Evolutionary conservation across 225 moss, liverwort and hornwort genomes (phyloP).

Genomic region (Ulota crispa): DNA sequence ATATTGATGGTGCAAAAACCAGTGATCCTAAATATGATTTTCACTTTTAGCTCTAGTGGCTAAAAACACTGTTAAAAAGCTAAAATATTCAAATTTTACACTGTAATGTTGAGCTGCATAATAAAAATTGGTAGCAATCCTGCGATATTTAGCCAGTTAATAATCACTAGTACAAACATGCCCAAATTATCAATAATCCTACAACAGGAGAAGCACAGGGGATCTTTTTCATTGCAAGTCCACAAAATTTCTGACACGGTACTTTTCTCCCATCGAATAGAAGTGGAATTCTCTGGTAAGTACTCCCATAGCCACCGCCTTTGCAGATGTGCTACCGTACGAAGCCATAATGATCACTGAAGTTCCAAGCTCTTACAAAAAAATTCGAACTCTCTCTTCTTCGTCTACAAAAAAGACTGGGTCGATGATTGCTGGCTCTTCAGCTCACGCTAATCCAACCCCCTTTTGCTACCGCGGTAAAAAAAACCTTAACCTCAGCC

Average conservation of each 20-base stretch:
- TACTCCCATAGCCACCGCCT: conserved; percentile 24
- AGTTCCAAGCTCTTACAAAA: conserved; percentile 27
- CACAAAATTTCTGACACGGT: neutral
- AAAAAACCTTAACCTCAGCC: neutral
- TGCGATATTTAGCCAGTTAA: too few relatives aligned
- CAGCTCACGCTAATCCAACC: conserved; percentile 19
- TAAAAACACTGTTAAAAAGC: too few relatives aligned
- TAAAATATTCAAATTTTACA: too few relatives aligned
- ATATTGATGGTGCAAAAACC: neutral
- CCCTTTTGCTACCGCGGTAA: conserved; percentile 4
- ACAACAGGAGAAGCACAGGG: neutral
- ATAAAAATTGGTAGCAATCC: too few relatives aligned
- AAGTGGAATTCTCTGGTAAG: conserved; percentile 1
- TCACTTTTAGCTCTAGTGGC: too few relatives aligned
- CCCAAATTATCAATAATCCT: too few relatives aligned
- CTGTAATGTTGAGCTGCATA: too few relatives aligned
- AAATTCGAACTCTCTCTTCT: neutral
- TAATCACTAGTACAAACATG: too few relatives aligned
- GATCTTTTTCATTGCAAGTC: neutral
- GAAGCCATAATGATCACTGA: conserved; percentile 16
- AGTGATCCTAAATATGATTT: too few relatives aligned
- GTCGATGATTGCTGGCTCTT: conserved; percentile 16
- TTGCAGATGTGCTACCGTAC: conserved; percentile 35
- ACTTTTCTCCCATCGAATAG: neutral
- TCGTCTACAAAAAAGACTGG: neutral